Base-by-base conservation (phyloP, 805 yeast species). In the Metahyphopichia silvanorum region DNA sequence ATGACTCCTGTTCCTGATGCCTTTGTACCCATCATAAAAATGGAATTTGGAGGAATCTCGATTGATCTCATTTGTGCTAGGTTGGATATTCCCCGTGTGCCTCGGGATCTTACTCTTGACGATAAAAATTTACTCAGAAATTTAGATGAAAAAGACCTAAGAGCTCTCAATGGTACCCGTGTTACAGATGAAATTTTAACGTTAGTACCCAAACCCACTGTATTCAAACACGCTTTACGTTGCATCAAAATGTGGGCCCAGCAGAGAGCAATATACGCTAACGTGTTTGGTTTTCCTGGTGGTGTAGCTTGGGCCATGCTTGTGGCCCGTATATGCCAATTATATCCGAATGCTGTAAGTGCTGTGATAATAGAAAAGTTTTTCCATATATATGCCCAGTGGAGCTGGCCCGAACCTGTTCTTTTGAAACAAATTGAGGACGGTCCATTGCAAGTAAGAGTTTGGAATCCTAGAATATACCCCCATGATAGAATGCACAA, bases 261-360 rank as follows among this genome's bases (percentile, higher is more conserved):
- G 53, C 77, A 88, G 49, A 73, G 98, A 31, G 98, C 96, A 0
- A 77, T 93, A 11, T 93, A 93, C 60, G 97, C 86, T 5, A 93
- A 93, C 53, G 83, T 93, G 27, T 86, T 83, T 72, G 98, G 98
- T 0, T 93, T 91, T 60, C 98, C 98, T 1, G 98, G 98, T 51
- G 98, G 98, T 59, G 98, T 93, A 30, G 98, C 98, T 1, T 93
- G 98, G 98, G 98, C 98, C 1, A 93, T 93, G 97, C 60, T 93
- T 25, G 97, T 89, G n/a, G 98, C 98, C 1, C 73, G 98, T 48
- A 87, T 93, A 18, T 93, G 98, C 59, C 98, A 93, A 57, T 63
- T 93, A 31, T 93, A 91, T 55, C 98, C 98, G 7, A 91, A 91
- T 59, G 95, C 98, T 0, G 94, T 88, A 9, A 82, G 96, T 40